Evolutionary conservation across 2,329 filamentous ascomycete genomes (phyloP).

Genomic region (Apiospora arundinis): DNA sequence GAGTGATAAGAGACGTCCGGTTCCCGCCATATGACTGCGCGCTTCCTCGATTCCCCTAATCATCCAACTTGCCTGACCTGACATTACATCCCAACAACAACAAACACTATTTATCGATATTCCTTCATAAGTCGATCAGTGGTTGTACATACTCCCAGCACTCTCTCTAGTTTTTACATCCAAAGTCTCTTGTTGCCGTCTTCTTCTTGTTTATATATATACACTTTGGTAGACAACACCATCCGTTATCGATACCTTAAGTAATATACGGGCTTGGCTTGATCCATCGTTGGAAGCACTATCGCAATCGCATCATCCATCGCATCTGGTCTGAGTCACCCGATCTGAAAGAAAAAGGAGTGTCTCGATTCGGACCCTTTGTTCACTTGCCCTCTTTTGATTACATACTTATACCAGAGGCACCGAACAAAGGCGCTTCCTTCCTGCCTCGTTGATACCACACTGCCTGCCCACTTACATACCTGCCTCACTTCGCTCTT

Average conservation of each 20-base stretch:
- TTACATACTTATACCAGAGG: not conserved
- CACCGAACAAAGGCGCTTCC: not conserved
- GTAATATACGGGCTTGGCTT: not conserved
- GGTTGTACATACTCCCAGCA: not conserved
- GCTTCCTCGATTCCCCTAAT: not conserved
- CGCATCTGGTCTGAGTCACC: constrained; percentile 22
- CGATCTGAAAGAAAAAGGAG: constrained; percentile 9
- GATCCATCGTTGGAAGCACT: not conserved
- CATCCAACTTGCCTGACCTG: constrained; percentile 3
- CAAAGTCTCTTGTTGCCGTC: not conserved
- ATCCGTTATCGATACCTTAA: constrained; percentile 12
- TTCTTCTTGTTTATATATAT: not conserved
- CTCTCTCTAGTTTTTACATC: not conserved
- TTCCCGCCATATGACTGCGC: constrained; percentile 8
- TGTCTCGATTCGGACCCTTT: constrained; percentile 14
- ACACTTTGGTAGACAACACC: not conserved
- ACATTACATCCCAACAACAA: constrained; percentile 10
- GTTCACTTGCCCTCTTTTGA: not conserved
- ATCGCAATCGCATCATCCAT: constrained; percentile 18
- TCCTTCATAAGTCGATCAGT: not conserved
- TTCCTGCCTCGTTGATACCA: not conserved
- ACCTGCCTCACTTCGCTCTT: not conserved
- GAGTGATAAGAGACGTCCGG: constrained; percentile 16
- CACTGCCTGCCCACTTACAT: not conserved
- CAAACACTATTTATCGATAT: not conserved